phyloP scores from a whole-genome alignment of 108 stramenopile species.

The Skeletonema menzelii region DNA sequence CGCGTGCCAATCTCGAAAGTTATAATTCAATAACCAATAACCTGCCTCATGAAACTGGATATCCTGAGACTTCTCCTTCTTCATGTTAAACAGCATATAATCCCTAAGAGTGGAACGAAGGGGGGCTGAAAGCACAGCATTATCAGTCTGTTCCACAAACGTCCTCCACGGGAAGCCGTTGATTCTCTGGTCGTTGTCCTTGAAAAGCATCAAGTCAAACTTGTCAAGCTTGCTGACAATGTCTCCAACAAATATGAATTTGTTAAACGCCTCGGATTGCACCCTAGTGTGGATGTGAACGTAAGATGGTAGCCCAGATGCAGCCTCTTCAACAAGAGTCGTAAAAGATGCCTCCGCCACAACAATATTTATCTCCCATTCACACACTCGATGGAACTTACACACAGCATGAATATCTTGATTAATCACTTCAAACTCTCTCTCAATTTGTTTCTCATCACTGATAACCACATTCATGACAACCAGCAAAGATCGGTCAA shows the following conservation, averaged over 20 bases:
- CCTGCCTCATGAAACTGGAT: too few species aligned
- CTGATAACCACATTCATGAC: neutral
- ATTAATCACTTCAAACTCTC: neutral
- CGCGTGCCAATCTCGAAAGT: neutral
- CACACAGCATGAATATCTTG: neutral
- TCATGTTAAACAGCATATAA: neutral
- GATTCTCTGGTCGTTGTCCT: conserved; percentile 5
- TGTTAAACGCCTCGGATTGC: neutral
- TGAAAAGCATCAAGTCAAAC: conserved; percentile 4
- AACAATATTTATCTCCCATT: neutral
- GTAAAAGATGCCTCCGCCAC: neutral
- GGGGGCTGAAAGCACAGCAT: neutral
- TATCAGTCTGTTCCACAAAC: neutral
- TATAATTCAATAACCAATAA: neutral
- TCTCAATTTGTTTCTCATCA: neutral
- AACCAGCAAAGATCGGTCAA: neutral
- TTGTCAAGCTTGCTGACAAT: neutral
- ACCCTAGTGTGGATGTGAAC: neutral
- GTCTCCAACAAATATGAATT: conserved; percentile 6
- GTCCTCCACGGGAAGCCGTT: conserved; percentile 8
- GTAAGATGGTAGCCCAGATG: neutral
- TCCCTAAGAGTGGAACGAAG: neutral
- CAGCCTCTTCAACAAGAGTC: neutral
- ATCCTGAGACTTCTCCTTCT: too few species aligned
- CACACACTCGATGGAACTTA: neutral